Conservation (phyloP, 1,284 basidiomycete species). For the Austropuccinia psidii region DNA sequence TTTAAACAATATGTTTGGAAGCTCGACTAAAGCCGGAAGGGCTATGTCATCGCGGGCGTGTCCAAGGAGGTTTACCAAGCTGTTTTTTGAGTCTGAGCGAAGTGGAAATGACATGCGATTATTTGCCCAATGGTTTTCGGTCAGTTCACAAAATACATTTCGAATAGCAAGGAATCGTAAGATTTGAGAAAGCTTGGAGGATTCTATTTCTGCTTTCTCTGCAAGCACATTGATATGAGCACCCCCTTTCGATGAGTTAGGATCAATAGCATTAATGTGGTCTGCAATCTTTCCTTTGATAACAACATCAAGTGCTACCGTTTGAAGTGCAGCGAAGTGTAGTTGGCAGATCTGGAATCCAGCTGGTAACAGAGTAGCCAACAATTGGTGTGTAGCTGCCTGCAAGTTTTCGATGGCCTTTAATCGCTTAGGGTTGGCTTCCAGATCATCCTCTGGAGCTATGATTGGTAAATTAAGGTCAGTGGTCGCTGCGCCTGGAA, state of each 20-base stretch:
- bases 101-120: not conserved
- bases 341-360: not conserved
- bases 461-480: not conserved
- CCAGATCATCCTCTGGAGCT: not conserved
- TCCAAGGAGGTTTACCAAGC: not conserved
- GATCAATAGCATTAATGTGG: not conserved
- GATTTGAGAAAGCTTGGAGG: conserved; percentile 5
- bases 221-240: conserved; percentile 4
- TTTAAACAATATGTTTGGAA: not conserved
- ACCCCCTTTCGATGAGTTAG: not conserved
- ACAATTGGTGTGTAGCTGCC: not conserved
- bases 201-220: not conserved
- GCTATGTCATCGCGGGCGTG: not conserved
- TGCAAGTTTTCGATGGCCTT: not conserved
- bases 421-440: not conserved
- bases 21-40: not conserved
- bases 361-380: not conserved
- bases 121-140: not conserved
- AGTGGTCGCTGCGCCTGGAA: not conserved
- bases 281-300: not conserved
- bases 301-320: not conserved
- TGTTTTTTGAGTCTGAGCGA: not conserved
- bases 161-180: conserved; percentile 9
- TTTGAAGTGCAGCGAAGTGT: not conserved
- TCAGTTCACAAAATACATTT: conserved; percentile 14